Percentiles rank a stretch among this genome's conserved stretches.
phyloP scores from a whole-genome alignment of 176 grass and related monocot genomes.

The Stipa capillata region DNA sequence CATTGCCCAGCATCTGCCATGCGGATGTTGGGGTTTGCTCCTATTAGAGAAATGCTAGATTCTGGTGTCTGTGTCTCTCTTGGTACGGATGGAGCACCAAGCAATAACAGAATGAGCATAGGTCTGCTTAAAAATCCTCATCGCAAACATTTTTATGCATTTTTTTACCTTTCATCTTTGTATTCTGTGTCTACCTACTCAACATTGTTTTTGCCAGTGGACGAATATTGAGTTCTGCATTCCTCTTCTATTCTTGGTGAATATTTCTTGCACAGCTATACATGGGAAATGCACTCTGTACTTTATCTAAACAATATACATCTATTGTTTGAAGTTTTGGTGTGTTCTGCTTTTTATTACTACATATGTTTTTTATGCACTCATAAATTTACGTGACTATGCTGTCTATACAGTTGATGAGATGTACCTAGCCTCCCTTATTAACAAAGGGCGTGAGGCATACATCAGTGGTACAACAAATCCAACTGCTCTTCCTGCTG shows the following conservation, averaged over 20 bases:
- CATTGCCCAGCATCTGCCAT: constrained; percentile 92
- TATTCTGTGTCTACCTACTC: no score
- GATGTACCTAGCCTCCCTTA: constrained; percentile 91
- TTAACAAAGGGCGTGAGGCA: constrained; percentile 87
- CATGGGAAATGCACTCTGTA: no score
- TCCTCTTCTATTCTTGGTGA: no score
- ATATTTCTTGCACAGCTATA: no score
- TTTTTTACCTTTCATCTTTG: neutral
- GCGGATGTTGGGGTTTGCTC: constrained; percentile 89
- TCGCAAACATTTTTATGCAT: neutral
- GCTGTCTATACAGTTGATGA: constrained; percentile 64
- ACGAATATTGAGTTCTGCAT: constrained; percentile 5
- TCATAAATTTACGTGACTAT: neutral
- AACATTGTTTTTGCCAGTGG: no score
- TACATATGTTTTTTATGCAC: no score
- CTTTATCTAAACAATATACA: no score
- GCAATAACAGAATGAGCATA: constrained; percentile 98
- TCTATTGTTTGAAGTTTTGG: no score
- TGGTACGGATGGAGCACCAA: constrained; percentile 89
- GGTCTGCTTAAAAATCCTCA: constrained; percentile 43
- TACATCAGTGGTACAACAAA: constrained; percentile 68
- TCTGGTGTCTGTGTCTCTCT: constrained; percentile 87
- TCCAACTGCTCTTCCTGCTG: constrained; percentile 69
- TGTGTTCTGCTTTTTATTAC: no score
- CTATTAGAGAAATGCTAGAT: constrained; percentile 86